Evolutionary conservation across 108 stramenopile genomes (phyloP).

Genomic region (Fragilariopsis cylindrus): DNA sequence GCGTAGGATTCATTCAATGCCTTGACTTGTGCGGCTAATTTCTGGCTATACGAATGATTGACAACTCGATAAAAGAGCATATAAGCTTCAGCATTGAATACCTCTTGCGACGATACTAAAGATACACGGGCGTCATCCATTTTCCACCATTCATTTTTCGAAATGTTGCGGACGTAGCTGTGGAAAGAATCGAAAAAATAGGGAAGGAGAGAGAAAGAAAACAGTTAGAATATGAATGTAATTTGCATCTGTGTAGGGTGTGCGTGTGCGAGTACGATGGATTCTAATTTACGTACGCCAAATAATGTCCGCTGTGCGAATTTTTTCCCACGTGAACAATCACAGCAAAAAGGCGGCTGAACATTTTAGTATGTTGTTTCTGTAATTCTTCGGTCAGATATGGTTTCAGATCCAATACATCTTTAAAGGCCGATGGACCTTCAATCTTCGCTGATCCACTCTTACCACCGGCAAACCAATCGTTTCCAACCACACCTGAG

Average conservation of each 20-base stretch:
- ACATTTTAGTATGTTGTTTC: conserved; percentile 58
- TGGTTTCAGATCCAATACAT: conserved; percentile 72
- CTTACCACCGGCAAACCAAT: conserved; percentile 45
- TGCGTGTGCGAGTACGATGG: no score
- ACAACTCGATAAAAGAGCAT: conserved; percentile 90
- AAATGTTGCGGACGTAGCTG: conserved; percentile 69
- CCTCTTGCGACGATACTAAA: conserved; percentile 56
- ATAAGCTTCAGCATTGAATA: conserved; percentile 82
- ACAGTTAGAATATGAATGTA: no score
- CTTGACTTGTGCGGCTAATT: conserved; percentile 40
- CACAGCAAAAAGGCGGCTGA: conserved; percentile 87
- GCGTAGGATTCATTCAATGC: conserved; percentile 17
- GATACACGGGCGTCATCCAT: conserved; percentile 86
- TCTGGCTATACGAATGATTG: conserved; percentile 70
- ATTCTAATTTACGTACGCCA: conserved; percentile 12
- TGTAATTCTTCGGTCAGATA: conserved; percentile 71
- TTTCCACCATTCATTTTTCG: conserved; percentile 90
- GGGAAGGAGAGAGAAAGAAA: neutral
- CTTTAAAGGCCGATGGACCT: conserved; percentile 75
- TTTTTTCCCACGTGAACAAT: conserved; percentile 88
- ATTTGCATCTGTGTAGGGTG: no score
- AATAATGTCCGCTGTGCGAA: conserved; percentile 83
- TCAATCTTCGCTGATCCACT: conserved; percentile 90
- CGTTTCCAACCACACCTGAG: neutral
- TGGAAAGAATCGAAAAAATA: conserved; percentile 8